These are phyloP conservation scores for Persicaria tinctoria DNA, from an alignment of 148 eudicot species.

Conservation along the genomic window DNA sequence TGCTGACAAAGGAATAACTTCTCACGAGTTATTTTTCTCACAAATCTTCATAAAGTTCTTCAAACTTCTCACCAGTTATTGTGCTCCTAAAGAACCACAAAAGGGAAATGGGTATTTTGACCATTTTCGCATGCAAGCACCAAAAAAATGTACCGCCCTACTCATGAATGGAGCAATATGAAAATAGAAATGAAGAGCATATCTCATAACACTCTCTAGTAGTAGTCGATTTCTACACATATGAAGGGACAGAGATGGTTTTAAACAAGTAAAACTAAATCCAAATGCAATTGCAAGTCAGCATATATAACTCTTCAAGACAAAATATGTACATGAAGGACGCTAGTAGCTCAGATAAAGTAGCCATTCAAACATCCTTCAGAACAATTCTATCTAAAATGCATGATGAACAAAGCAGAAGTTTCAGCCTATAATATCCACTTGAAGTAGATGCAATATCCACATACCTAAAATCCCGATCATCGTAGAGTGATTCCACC, in stretches of 20 bases:
- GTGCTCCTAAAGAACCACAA: constrained; percentile 58
- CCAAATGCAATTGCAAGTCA: neutral
- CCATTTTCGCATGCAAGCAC: neutral
- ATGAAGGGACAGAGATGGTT: too few species aligned
- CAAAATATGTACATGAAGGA: neutral
- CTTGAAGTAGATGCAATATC: neutral
- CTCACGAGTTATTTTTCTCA: constrained; percentile 69
- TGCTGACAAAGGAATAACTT: too few species aligned
- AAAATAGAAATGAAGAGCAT: neutral
- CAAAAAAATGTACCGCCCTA: neutral
- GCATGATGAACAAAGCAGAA: too few species aligned
- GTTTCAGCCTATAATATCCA: neutral
- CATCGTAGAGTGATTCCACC: constrained; percentile 92
- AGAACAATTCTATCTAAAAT: neutral
- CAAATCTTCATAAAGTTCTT: constrained; percentile 75
- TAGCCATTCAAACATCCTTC: neutral
- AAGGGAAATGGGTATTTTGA: neutral
- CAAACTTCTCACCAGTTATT: constrained; percentile 42
- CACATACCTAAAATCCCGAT: constrained; percentile 81
- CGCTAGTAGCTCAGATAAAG: neutral
- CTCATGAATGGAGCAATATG: neutral
- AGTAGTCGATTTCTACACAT: too few species aligned
- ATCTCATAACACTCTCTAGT: neutral
- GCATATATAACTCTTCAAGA: neutral
- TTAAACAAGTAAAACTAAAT: too few species aligned